Evolutionary conservation across 2,329 filamentous ascomycete species (phyloP), one percentile per base, ranked within the genome.

Genomic region (Fusarium irregulare): DNA sequence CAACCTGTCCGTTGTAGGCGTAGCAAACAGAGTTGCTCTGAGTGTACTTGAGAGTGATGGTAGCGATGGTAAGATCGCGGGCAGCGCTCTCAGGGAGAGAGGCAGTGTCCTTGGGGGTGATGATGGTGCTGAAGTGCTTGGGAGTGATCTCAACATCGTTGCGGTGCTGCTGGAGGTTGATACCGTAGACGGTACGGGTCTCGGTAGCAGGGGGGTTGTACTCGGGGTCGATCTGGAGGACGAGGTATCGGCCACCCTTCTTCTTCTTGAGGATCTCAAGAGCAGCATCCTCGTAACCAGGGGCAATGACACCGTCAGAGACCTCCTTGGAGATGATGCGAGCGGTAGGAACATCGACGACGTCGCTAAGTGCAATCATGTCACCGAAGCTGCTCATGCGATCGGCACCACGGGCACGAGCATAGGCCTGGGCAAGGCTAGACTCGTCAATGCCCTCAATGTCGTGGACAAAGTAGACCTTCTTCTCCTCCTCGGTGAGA

Each of bases 1-100:
- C 88, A 76, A 98, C 88, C 83, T 98, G 96, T 49, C 96, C 96
- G 76, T 97, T 94, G 70, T 93, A 86, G 58, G 96, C 94, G 79
- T 98, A 99, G 88, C 95, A 98, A 70, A 99, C 96, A 27, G 94
- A 98, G 88, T 99, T 99, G 79, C 94, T 97, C 84, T 99, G 94
- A 2, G 96, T 99, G 86, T 97, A 99, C 85, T 99, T 99, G 76
- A 98, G 87, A 34, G 96, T 94, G 78, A 99, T 98, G 59, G 96
- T 99, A 57, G 96, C 96, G 48, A 99, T 92, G 28, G 95, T 94
- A 71, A 99, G 85, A 78, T 99, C 96, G 66, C 95, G 91, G 66
- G 95, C 87, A 55, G 96, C 96, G 59, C 88, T 87, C 76, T 96
- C 93, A 41, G 94, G 88, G 21, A 99, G 88, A 20, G 88, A 81